phyloP scores from a whole-genome alignment of 306 rosid species.

The Trichosanthes truncata region DNA sequence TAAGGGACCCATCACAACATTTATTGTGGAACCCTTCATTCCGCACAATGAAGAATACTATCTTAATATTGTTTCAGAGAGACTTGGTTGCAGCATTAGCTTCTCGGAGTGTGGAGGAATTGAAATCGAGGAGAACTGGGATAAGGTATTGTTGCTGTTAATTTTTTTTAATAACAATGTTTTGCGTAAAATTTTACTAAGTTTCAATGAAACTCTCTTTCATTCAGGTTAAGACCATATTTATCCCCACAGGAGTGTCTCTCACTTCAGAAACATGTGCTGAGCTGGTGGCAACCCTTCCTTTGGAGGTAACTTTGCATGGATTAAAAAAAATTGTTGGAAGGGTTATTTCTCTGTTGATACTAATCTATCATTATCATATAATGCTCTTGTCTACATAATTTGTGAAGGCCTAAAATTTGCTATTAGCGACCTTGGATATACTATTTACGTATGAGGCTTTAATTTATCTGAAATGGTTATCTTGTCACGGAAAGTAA shows the following conservation, averaged over 20 bases:
- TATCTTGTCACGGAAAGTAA: not conserved
- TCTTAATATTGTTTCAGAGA: constrained; percentile 83
- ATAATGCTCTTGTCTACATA: not conserved
- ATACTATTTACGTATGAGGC: not conserved
- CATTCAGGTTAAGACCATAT: constrained; percentile 80
- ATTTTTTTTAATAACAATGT: not conserved
- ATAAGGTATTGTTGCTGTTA: constrained; percentile 41
- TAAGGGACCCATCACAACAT: constrained; percentile 93
- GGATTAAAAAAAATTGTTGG: not conserved
- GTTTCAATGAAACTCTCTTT: not conserved
- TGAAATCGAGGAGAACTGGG: constrained; percentile 98
- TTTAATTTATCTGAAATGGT: not conserved
- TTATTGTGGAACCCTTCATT: constrained; percentile 94
- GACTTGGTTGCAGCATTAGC: constrained; percentile 89
- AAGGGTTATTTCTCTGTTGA: not conserved
- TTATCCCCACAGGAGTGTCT: constrained; percentile 69
- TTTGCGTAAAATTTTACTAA: not conserved
- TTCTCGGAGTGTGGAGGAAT: constrained; percentile 98
- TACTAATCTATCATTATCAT: not conserved
- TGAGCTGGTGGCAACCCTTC: constrained; percentile 89
- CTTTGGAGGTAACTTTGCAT: constrained; percentile 58
- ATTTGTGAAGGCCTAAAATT: not conserved
- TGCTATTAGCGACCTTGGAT: not conserved
- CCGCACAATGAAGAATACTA: constrained; percentile 93
- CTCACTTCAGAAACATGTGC: constrained; percentile 65